Evolutionary conservation across 2,329 filamentous ascomycete genomes (phyloP).

Genomic region (Pseudogymnoascus sp.): DNA sequence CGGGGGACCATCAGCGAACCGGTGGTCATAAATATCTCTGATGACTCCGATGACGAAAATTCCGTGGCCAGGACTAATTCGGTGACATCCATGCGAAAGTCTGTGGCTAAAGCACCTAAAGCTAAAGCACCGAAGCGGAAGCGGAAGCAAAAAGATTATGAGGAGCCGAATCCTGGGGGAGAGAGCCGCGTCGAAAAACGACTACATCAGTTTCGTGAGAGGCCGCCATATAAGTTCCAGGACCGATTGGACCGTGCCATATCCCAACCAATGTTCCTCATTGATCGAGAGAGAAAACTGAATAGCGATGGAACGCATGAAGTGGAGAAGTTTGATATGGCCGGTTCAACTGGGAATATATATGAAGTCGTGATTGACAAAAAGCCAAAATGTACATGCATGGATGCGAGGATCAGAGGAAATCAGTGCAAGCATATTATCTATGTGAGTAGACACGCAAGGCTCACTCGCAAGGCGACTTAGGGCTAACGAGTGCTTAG

Average conservation of each 20-base stretch:
- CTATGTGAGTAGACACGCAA: constrained; percentile 39
- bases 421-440: constrained; percentile 60
- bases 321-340: constrained; percentile 48
- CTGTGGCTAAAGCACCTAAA: neutral
- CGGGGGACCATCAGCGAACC: neutral
- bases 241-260: constrained; percentile 43
- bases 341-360: constrained; percentile 56
- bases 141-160: neutral
- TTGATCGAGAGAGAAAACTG: constrained; percentile 37
- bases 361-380: constrained; percentile 52
- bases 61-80: neutral
- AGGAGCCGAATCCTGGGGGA: neutral
- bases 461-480: constrained; percentile 3
- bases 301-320: constrained; percentile 35
- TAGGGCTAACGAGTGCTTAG: constrained; percentile 26
- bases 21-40: neutral
- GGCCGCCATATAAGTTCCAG: constrained; percentile 41
- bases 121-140: neutral
- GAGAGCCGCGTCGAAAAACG: constrained; percentile 32
- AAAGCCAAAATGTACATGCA: constrained; percentile 49
- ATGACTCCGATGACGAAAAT: neutral
- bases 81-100: neutral
- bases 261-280: constrained; percentile 51
- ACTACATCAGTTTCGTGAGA: constrained; percentile 35
- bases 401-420: constrained; percentile 43